Evolutionary conservation across 2,329 filamentous ascomycete species (phyloP), one percentile per base, ranked within the genome.

Genomic region (Trichoderma lentiforme): DNA sequence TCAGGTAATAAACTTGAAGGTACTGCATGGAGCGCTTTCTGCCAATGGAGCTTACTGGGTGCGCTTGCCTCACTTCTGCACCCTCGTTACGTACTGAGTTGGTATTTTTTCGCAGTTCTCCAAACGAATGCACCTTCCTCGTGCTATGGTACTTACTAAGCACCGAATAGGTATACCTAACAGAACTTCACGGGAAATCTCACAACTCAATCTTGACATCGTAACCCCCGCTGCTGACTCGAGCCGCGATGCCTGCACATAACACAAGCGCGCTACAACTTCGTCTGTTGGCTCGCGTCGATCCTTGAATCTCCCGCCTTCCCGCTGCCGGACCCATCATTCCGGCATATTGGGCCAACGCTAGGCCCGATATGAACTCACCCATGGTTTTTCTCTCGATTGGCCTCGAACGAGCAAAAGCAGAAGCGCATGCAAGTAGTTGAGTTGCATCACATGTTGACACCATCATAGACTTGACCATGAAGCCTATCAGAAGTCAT

Each of bases 301-400:
- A 70, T 70, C 67, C 67, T 53, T 61, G 67, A 70, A 62, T 12
- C 51, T 69, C 65, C 56, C 26, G 51, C 66, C 51, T 62, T 62
- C 67, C 67, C 67, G 67, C 51, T 51, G 43, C 67, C 57, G 67
- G 67, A 28, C 67, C 67, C 67, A 62, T 70, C 67, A 62, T 26
- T 30, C 67, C 67, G 67, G 67, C 57, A 62, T 62, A 53, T 62
- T 53, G 43, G 43, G 58, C 67, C 57, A 70, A 12, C 67, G 67
- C 67, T 70, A 70, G 57, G 39, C 67, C 57, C 39, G 60, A 62
- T 62, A n/a, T 6, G 43, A 53, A 11, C 67, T 26, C 30, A 30
- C 66, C 18, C n/a, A 62, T 18, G 14, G 21, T 6, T 11, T 58
- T 53, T 24, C 30, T 57, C 26, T 34, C 26, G 51, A 67, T 58